A percentile compares a stretch with the other conserved stretches of the same genome.
phyloP scores from a whole-genome alignment of 192 early-diverging fungal genomes.

The Phlyctochytrium arcticum region DNA sequence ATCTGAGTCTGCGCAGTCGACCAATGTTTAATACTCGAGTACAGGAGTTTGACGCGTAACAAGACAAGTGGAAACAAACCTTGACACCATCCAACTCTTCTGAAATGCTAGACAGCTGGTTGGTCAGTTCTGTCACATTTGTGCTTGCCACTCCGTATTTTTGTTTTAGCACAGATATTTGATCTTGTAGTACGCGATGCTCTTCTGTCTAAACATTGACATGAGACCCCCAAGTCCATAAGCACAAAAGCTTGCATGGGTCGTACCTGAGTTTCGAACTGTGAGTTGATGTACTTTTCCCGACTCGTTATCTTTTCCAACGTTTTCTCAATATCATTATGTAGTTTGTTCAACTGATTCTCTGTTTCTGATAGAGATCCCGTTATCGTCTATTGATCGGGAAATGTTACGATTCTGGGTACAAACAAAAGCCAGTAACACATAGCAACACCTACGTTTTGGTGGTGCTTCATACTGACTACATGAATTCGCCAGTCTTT shows the following conservation, averaged over 20 bases:
- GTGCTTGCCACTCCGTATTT: slow-evolving; percentile 44
- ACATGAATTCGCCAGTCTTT: slow-evolving; percentile 61
- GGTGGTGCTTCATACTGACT: slow-evolving; percentile 48
- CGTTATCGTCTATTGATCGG: slow-evolving; percentile 34
- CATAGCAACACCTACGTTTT: slow-evolving; percentile 24
- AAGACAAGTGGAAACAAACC: slow-evolving; percentile 16
- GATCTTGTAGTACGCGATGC: slow-evolving; percentile 47
- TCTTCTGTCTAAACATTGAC: slow-evolving; percentile 42
- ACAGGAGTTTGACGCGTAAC: background rate
- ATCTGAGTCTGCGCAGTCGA: slow-evolving; percentile 34
- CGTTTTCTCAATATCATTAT: slow-evolving; percentile 48
- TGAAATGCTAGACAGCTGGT: slow-evolving; percentile 41
- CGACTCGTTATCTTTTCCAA: slow-evolving; percentile 53
- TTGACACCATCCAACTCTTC: slow-evolving; percentile 57
- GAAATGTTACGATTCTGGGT: slow-evolving; percentile 6
- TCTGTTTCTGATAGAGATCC: slow-evolving; percentile 34
- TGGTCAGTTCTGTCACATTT: slow-evolving; percentile 49
- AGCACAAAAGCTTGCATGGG: background rate
- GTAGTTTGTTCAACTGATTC: slow-evolving; percentile 37
- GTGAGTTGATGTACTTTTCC: slow-evolving; percentile 62
- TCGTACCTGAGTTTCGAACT: slow-evolving; percentile 51
- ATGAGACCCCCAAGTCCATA: background rate
- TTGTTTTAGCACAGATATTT: slow-evolving; percentile 48
- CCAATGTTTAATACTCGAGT: background rate
- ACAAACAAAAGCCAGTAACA: slow-evolving; percentile 7